phyloP scores from a whole-genome alignment of 2,329 filamentous ascomycete genomes.

The Aureobasidium melanogenum region DNA sequence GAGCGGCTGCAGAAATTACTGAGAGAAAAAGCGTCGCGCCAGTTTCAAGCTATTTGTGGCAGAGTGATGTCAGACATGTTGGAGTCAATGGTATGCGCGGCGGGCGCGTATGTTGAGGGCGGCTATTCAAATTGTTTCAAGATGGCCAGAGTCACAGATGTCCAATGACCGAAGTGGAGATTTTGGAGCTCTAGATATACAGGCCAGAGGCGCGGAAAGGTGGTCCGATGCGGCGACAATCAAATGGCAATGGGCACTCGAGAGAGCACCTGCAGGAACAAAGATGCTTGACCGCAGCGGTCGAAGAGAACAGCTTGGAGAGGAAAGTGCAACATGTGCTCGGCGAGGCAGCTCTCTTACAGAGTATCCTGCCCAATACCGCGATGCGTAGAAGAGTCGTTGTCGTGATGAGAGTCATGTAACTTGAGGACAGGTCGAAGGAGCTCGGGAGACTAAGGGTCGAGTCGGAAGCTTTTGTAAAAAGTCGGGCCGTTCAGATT shows the following conservation, averaged over 20 bases:
- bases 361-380: too few relatives aligned
- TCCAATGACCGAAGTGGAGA: not conserved
- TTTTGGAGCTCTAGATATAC: not conserved
- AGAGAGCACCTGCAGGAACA: not conserved
- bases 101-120: conserved; percentile 4
- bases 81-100: not conserved
- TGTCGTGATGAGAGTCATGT: not conserved
- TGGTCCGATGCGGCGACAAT: not conserved
- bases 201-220: not conserved
- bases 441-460: not conserved
- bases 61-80: not conserved
- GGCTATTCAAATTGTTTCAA: not conserved
- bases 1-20: conserved; percentile 16
- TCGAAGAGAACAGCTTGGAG: not conserved
- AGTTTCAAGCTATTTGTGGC: conserved; percentile 19
- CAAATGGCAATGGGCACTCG: not conserved
- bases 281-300: not conserved
- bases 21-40: conserved; percentile 21
- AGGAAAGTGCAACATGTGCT: not conserved
- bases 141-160: not conserved
- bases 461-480: not conserved
- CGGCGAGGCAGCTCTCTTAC: too few relatives aligned
- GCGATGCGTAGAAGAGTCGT: too few relatives aligned
- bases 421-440: not conserved
- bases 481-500: not conserved